These are phyloP conservation scores for Solanum stenotomum DNA, from an alignment of 257 asterid genomes.

Conservation along the genomic window DNA sequence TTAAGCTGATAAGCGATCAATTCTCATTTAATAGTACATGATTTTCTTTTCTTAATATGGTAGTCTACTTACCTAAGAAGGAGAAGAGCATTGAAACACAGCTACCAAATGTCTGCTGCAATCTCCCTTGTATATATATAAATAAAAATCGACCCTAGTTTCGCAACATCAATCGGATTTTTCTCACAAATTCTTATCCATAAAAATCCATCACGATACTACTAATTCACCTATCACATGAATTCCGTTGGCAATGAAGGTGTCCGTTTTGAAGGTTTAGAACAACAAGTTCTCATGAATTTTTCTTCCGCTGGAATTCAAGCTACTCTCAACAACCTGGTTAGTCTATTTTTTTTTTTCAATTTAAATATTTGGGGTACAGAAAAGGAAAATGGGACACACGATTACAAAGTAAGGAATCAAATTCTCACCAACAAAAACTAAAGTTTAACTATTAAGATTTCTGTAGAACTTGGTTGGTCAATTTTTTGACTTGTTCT, in stretches of 20 bases:
- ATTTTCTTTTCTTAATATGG: background rate
- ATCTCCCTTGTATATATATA: background rate
- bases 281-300: constrained; percentile 34
- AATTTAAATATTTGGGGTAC: no score
- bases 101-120: background rate
- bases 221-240: background rate
- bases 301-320: constrained; percentile 27
- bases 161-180: background rate
- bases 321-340: constrained; percentile 53
- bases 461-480: background rate
- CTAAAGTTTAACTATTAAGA: background rate
- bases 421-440: no score
- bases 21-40: background rate
- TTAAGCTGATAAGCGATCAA: background rate
- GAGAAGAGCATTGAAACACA: background rate
- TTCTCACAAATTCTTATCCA: background rate
- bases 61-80: background rate
- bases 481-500: background rate
- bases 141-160: background rate
- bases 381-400: no score
- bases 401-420: background rate
- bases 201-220: background rate
- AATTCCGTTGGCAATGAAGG: constrained; percentile 25
- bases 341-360: background rate
- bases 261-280: constrained; percentile 17